Evolutionary conservation across 75 land plant species (phyloP), one percentile per base, ranked within the genome.

Genomic region (Pinus taeda): DNA sequence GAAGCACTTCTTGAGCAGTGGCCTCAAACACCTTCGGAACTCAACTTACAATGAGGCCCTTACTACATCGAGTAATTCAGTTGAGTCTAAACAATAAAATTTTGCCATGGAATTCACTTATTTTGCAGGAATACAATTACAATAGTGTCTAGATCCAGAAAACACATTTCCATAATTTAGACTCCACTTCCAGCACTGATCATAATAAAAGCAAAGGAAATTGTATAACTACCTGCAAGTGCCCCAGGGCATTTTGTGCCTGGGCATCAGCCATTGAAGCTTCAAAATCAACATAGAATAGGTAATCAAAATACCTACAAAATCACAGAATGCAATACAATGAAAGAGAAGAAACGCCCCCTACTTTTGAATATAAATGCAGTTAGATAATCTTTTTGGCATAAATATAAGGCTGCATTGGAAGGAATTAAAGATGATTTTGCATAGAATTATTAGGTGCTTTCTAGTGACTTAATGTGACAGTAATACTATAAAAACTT

Each of bases 251-350:
- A 83, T 97, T 97, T 76, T 94, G 93, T 60, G 99, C 88, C 26
- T 83, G 87, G 58, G 62, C 74, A 45, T 90, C 87, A 65, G 98
- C 99, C 99, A 95, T 92, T 59, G 99, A 95, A 69, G 95, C 99
- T 84, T 97, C 97, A 83, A 97, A 97, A 78, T 97, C 99, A 55
- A 97, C 87, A 82, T 95, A 95, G 80, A 95, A 97, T 20, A 95
- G 88, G 76, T 92, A 94, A 64, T 93, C 92, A 75, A 95, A 97
- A 73, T 88, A 93, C 82, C 97, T 96, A 89, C 67, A 61, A 29
- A 73, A 39, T 76, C 21, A 76, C 26, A 45, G 22, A 29, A 29
- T 11, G 5, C 2, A 53, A 36, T 73, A 58, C 30, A 49, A 59
- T 59, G 33, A 60, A 72, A 6, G 21, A 30, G 49, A 57, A 29